Base-by-base conservation (phyloP, 345 rosid genomes). In the Eucalyptus curtisii region DNA sequence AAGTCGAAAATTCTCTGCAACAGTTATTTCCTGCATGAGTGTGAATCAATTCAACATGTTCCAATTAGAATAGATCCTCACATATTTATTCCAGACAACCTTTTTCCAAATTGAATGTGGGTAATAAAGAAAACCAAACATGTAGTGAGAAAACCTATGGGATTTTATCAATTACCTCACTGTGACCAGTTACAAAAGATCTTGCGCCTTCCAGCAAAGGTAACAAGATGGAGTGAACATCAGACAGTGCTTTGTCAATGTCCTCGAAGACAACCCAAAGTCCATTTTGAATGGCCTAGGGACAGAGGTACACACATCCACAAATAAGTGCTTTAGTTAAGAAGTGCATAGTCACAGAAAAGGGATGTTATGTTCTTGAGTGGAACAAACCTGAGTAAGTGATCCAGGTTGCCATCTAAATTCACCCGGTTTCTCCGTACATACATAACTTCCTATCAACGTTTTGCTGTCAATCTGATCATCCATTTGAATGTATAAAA, bases 361-460 rank as follows among this genome's bases (percentile, higher is more conserved):
- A 61, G 86, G 86, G 53, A 92, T 48, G 80, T 52, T 27, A 37
- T 64, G 31, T 84, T 64, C 84, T 42, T 42, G 10, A 71, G 53
- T 80, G 68, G 89, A 87, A 91, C 90, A 94, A 90, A 97, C 99
- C 98, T 98, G 99, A 49, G 96, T 94, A 89, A 97, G 97, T 30
- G 98, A 95, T 49, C 99, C 99, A 89, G 96, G 98, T 89, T 96
- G 99, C 99, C 99, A 98, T 92, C 91, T 95, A 93, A 98, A 97
- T 93, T 96, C 98, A 87, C 99, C 99, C 88, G 99, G 99, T 95
- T 95, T 95, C 90, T 98, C 99, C 86, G 97, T 92, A 92, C 98
- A 98, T 85, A 96, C 99, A 90, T 95, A 98, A 89, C 94, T 95
- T 82, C 99, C 99, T 90, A 97, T 91, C 94, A 98, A 91, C 30